Conservation (phyloP, 805 yeast species). For the Sungouiella blattae region DNA sequence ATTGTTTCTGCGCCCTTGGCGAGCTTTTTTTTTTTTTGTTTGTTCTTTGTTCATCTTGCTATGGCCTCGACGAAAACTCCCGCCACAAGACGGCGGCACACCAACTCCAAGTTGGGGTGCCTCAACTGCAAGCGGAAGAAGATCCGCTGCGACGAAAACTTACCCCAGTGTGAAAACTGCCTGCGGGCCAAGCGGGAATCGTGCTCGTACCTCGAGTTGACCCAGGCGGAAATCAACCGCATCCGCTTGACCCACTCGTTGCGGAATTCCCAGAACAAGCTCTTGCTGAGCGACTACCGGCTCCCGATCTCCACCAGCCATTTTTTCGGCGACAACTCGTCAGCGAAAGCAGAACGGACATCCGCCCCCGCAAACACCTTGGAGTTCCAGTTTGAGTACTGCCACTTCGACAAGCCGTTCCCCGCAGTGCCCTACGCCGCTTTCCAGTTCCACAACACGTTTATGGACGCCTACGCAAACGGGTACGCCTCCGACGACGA, state of each 20-base stretch:
- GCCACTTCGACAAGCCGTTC: slow-evolving; percentile 17
- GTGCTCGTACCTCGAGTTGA: slow-evolving; percentile 24
- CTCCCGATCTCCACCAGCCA: slow-evolving; percentile 21
- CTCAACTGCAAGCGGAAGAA: slow-evolving; percentile 29
- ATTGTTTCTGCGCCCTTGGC: no score
- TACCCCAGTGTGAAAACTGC: slow-evolving; percentile 28
- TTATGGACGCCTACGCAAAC: background rate
- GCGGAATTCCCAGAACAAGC: slow-evolving; percentile 24
- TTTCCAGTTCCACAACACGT: slow-evolving; percentile 18
- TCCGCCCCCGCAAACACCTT: slow-evolving; percentile 5
- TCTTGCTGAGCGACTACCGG: slow-evolving; percentile 22
- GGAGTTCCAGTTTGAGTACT: slow-evolving; percentile 24
- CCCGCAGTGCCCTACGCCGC: slow-evolving; percentile 19
- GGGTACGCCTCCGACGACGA: slow-evolving; percentile 1
- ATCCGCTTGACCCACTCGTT: slow-evolving; percentile 26
- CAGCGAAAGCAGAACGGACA: background rate
- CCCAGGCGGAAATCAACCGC: slow-evolving; percentile 17
- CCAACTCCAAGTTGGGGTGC: slow-evolving; percentile 30
- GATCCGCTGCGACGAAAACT: slow-evolving; percentile 28
- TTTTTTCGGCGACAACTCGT: background rate
- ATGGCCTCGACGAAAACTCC: background rate
- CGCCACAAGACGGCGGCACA: slow-evolving; percentile 22
- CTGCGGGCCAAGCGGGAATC: slow-evolving; percentile 21
- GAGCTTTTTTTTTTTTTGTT: no score
- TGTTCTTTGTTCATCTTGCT: no score